Base-by-base conservation (phyloP, 257 asterid genomes). In the Coffea eugenioides region DNA sequence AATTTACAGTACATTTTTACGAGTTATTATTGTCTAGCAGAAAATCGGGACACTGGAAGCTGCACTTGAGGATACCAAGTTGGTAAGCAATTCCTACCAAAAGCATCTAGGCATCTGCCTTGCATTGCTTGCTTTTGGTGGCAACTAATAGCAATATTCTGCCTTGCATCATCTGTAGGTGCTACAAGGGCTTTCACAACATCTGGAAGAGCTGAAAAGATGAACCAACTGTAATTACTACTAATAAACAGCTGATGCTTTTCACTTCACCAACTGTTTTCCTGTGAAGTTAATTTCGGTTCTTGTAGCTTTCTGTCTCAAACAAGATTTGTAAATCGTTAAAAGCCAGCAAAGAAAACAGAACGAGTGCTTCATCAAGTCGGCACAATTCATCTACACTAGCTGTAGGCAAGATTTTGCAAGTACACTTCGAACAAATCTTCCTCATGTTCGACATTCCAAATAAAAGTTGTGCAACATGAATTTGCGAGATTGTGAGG, bases 21-120 rank as follows among this genome's bases (percentile, higher is more conserved):
- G 48, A 54, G 6, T 65, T 43, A 73, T 65, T 43, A 73, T 16
- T 48, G 16, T 69, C n/a, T 36, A 51, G 39, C 90, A 92, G 95
- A 91, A 93, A 90, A 86, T 93, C 61, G 83, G 81, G 78, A 85
- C 79, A 77, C 36, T 93, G 85, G 97, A 87, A 86, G 86, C 70
- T 69, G 92, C 91, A 66, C 81, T 93, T 45, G 85, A 79, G 69
- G 93, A 89, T n/a, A 86, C 91, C n/a, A 91, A 89, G 81, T 68
- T 72, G 93, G 97, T 91, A 75, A 87, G 89, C 86, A 18, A 31
- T 66, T 16, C 71, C 48, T 66, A 70, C 21, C 27, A 31, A 16
- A 14, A 46, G 48, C 25, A 61, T 27, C 27, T 27, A 27, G 27
- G 27, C 27, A 27, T 76, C 43, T 2, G 43, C 43, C 43, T 39